phyloP scores from a whole-genome alignment of 805 yeast genomes.

The Candida incommunis region DNA sequence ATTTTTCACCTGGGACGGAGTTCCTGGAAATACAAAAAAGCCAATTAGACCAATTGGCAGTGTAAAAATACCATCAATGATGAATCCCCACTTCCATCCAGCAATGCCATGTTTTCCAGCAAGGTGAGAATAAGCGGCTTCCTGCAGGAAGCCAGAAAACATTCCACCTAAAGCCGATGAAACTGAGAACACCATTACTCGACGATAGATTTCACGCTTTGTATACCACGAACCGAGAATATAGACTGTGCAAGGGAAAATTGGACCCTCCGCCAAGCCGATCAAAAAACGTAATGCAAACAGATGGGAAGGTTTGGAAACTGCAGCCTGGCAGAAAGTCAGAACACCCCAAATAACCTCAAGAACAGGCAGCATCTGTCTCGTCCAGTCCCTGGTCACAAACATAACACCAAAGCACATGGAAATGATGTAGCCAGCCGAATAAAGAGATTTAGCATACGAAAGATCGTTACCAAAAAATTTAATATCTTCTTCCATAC shows the following conservation, averaged over 20 bases:
- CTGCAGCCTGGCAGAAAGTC: constrained; percentile 23
- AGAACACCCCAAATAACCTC: constrained; percentile 26
- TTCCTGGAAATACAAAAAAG: constrained; percentile 35
- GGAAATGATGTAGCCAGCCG: constrained; percentile 33
- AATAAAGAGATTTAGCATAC: constrained; percentile 28
- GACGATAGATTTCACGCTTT: constrained; percentile 27
- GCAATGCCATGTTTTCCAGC: constrained; percentile 26
- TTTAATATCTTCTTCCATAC: constrained; percentile 36
- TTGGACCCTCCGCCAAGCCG: constrained; percentile 31
- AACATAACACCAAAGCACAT: constrained; percentile 28
- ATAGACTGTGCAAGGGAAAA: constrained; percentile 28
- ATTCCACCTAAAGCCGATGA: constrained; percentile 28
- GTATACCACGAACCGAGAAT: constrained; percentile 34
- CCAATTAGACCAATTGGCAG: constrained; percentile 26
- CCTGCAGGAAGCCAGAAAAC: constrained; percentile 31
- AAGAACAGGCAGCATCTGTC: constrained; percentile 21
- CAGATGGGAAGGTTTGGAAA: constrained; percentile 19
- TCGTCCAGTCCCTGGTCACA: constrained; percentile 22
- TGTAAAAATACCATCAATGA: constrained; percentile 42
- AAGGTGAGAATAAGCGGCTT: constrained; percentile 28
- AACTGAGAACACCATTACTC: constrained; percentile 29
- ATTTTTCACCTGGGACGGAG: constrained; percentile 29
- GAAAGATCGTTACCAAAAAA: constrained; percentile 32
- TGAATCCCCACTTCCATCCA: constrained; percentile 60
- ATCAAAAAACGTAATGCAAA: constrained; percentile 29